These are phyloP conservation scores for Verticillium klebahnii DNA, from an alignment of 2,329 filamentous ascomycete genomes.

Conservation along the genomic window DNA sequence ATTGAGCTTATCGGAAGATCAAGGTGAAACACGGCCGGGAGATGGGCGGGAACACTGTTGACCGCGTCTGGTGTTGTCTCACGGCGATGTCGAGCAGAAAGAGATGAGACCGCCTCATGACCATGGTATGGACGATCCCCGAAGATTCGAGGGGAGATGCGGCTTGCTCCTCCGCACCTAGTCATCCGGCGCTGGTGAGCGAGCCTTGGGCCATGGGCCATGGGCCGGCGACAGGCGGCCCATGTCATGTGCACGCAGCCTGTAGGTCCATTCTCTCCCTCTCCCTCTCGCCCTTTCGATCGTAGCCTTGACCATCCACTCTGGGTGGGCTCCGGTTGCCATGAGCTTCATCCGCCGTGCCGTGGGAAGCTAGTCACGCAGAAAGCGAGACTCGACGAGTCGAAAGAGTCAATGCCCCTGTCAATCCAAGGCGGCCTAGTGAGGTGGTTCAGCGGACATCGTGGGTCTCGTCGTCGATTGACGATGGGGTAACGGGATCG, in stretches of 20 bases:
- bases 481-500: not conserved
- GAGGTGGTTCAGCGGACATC: not conserved
- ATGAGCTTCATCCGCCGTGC: not conserved
- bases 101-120: not conserved
- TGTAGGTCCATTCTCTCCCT: not conserved
- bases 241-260: not conserved
- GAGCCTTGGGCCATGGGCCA: not conserved
- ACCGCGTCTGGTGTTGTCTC: not conserved
- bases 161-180: not conserved
- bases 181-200: not conserved
- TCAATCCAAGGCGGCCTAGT: not conserved
- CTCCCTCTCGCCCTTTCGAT: not conserved
- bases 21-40: not conserved
- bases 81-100: not conserved
- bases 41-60: not conserved
- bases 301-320: not conserved
- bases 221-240: not conserved
- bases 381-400: not conserved
- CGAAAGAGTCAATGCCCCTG: not conserved
- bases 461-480: slow-evolving; percentile 1
- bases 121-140: not conserved
- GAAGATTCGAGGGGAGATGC: not conserved
- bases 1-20: not conserved
- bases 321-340: not conserved
- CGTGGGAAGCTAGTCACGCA: not conserved